Evolutionary conservation across 2,329 filamentous ascomycete genomes (phyloP).

Genomic region (Nothophoma quercina): DNA sequence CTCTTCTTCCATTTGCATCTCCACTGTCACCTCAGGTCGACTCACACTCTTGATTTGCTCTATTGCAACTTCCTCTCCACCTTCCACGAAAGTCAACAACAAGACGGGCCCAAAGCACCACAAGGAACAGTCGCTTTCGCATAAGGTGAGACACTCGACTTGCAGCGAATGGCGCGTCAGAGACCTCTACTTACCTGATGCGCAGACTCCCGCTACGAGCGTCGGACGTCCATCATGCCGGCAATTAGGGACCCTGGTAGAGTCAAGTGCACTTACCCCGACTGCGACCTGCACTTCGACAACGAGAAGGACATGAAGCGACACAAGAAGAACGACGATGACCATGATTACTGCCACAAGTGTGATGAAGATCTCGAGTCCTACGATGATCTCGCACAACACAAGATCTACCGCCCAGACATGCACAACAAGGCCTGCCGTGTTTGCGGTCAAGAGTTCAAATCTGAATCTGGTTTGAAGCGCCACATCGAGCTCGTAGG

Average conservation of each 20-base stretch:
- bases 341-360: constrained; percentile 57
- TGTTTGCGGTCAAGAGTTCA: constrained; percentile 65
- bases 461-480: constrained; percentile 59
- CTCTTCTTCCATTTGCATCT: neutral
- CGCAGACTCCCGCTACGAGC: neutral
- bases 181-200: too few species aligned
- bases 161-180: too few species aligned
- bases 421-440: constrained; percentile 62
- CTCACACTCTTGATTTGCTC: too few species aligned
- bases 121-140: too few species aligned
- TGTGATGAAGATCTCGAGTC: constrained; percentile 56
- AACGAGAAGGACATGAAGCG: constrained; percentile 55
- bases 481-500: constrained; percentile 61
- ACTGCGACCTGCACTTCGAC: constrained; percentile 57
- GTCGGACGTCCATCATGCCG: constrained; percentile 27
- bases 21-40: too few species aligned
- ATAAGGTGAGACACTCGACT: too few species aligned
- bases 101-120: too few species aligned
- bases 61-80: too few species aligned
- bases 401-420: constrained; percentile 52
- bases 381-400: constrained; percentile 55
- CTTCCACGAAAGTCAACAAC: too few species aligned
- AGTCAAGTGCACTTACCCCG: constrained; percentile 54
- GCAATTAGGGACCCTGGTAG: constrained; percentile 10
- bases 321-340: constrained; percentile 58